Percentiles rank a stretch among this genome's conserved stretches.
Evolutionary conservation across 1,284 basidiomycete genomes (phyloP).

Genomic region (Porodaedalea pini): DNA sequence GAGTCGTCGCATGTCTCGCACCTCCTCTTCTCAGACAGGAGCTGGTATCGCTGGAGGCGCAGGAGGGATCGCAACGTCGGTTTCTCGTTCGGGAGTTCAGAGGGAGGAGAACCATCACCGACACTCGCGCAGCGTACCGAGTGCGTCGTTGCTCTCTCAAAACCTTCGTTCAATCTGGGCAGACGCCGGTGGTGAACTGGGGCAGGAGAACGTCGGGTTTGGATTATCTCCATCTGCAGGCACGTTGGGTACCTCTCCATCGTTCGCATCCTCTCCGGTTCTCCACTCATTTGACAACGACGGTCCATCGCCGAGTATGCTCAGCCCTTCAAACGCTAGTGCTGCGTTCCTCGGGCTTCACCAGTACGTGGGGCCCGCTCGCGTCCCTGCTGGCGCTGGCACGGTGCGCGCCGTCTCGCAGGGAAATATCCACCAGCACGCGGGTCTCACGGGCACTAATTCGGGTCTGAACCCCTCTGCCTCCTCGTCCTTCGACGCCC

Average conservation of each 20-base stretch:
- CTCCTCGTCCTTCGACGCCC: constrained; percentile 24
- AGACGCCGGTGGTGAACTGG: constrained; percentile 26
- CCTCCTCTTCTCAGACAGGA: constrained; percentile 43
- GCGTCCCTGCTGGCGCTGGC: constrained; percentile 1
- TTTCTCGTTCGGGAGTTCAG: constrained; percentile 26
- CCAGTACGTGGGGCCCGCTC: constrained; percentile 39
- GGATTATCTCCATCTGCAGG: constrained; percentile 9
- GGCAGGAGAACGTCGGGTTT: constrained; percentile 2
- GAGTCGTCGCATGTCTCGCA: constrained; percentile 72
- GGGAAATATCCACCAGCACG: constrained; percentile 11
- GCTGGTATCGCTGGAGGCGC: constrained; percentile 29
- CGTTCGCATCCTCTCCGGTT: constrained; percentile 43
- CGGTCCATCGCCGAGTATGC: constrained; percentile 37
- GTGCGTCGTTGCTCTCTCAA: constrained; percentile 58
- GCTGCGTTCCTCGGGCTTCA: constrained; percentile 72
- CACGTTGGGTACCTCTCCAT: constrained; percentile 22
- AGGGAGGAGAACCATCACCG: constrained; percentile 48
- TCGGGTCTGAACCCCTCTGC: constrained; percentile 18
- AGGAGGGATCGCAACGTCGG: constrained; percentile 29
- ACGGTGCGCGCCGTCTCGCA: constrained; percentile 15
- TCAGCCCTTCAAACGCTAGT: constrained; percentile 68
- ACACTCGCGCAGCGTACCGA: constrained; percentile 75
- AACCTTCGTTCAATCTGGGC: constrained; percentile 76
- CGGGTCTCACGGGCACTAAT: not conserved
- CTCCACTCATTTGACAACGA: constrained; percentile 40